Evolutionary conservation across 2,329 filamentous ascomycete species (phyloP).

Genomic region (Ophiostoma australiae): DNA sequence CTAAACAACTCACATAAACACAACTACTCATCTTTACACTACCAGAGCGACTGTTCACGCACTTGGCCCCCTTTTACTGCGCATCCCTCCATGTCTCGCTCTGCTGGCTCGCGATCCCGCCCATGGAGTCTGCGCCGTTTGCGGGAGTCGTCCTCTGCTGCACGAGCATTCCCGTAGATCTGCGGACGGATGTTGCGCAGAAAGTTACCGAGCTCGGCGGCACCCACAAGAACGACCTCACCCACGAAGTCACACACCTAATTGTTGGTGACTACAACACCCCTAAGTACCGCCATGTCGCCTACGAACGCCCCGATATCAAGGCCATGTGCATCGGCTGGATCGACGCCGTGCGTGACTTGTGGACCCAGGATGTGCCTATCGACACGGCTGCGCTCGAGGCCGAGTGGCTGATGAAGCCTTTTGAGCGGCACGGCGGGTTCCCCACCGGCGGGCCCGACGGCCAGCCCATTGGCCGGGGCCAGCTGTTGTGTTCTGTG

Average conservation of each 20-base stretch:
- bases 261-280: slow-evolving; percentile 86
- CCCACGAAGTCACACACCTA: slow-evolving; percentile 92
- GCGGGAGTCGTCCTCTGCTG: slow-evolving; percentile 76
- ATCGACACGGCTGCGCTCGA: slow-evolving; percentile 70
- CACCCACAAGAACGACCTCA: slow-evolving; percentile 81
- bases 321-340: slow-evolving; percentile 76
- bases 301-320: slow-evolving; percentile 80
- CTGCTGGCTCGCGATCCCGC: slow-evolving; percentile 14
- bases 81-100: slow-evolving; percentile 23
- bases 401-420: slow-evolving; percentile 56
- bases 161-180: slow-evolving; percentile 75
- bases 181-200: slow-evolving; percentile 55
- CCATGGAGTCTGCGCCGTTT: slow-evolving; percentile 40
- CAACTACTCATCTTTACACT: not conserved
- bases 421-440: slow-evolving; percentile 53
- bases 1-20: not conserved
- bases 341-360: slow-evolving; percentile 71
- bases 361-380: slow-evolving; percentile 75
- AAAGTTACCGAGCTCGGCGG: slow-evolving; percentile 79
- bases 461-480: slow-evolving; percentile 32
- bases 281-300: slow-evolving; percentile 92
- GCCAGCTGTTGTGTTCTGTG: slow-evolving; percentile 48
- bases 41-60: not conserved
- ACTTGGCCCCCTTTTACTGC: not conserved
- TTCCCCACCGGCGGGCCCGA: slow-evolving; percentile 32